Evolutionary conservation across 164 flowering plant species (phyloP).

Genomic region (Berberis thunbergii): DNA sequence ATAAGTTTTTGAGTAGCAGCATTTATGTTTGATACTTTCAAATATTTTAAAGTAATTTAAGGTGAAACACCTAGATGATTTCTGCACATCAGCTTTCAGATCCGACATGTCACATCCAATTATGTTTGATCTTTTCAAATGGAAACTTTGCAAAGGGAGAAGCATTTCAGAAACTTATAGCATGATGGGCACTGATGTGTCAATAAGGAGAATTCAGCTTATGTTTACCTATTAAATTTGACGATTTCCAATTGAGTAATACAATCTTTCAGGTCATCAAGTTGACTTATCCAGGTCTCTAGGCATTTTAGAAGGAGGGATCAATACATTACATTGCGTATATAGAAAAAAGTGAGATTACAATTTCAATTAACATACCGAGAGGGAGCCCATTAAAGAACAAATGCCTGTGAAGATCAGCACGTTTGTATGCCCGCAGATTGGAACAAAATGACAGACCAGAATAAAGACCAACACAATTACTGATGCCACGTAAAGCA

Average conservation of each 20-base stretch:
- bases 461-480: constrained; percentile 57
- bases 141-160: background rate
- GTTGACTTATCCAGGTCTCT: background rate
- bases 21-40: no score
- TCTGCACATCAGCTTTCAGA: no score
- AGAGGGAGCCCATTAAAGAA: constrained; percentile 86
- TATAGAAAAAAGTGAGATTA: no score
- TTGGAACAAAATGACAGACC: constrained; percentile 56
- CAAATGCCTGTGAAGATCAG: constrained; percentile 77
- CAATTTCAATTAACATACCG: constrained; percentile 31
- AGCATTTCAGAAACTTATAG: background rate
- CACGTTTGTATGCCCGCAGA: constrained; percentile 59
- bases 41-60: no score
- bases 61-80: no score
- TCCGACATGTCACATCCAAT: no score
- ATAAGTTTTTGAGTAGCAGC: background rate
- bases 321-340: no score
- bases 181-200: background rate
- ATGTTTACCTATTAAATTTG: background rate
- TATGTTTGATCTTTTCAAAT: no score
- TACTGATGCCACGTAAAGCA: constrained; percentile 66
- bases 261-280: background rate
- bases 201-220: background rate
- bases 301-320: background rate
- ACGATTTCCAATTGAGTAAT: background rate